Evolutionary conservation across 2,329 filamentous ascomycete species (phyloP).

Genomic region (Colletotrichum sansevieriae): DNA sequence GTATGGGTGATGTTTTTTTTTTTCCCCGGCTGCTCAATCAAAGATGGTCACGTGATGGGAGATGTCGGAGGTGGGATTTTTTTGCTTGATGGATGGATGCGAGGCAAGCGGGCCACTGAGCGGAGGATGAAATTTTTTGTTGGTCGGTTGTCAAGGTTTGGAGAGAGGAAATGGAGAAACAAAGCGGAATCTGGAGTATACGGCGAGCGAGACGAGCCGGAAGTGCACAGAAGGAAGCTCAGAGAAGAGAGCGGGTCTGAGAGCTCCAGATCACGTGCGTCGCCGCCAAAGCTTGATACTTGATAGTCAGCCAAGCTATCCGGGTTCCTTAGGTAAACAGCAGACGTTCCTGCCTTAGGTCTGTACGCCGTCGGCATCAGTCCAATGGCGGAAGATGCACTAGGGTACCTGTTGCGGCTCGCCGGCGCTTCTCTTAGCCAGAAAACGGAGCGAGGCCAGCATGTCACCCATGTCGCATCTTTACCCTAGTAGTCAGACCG

Average conservation of each 20-base stretch:
- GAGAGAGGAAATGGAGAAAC: slow-evolving; percentile 30
- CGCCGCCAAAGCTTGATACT: neutral
- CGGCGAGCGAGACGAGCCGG: slow-evolving; percentile 30
- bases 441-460: slow-evolving; percentile 30
- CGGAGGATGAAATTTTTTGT: slow-evolving; percentile 37
- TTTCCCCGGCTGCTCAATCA: neutral
- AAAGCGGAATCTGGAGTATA: slow-evolving; percentile 34
- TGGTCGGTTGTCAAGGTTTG: slow-evolving; percentile 35
- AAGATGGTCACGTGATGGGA: slow-evolving; percentile 28
- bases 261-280: neutral
- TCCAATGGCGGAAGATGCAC: neutral
- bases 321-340: neutral
- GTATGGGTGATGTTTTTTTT: slow-evolving; percentile 36
- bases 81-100: slow-evolving; percentile 5
- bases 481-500: slow-evolving; percentile 33
- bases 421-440: slow-evolving; percentile 36
- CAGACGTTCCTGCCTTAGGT: slow-evolving; percentile 15
- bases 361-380: neutral
- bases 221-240: slow-evolving; percentile 19
- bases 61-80: slow-evolving; percentile 25
- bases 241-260: neutral
- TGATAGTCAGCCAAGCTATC: no score
- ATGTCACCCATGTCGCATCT: neutral
- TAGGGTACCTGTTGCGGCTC: slow-evolving; percentile 29
- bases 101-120: slow-evolving; percentile 26